Base-by-base conservation (phyloP, 441 rosid genomes). In the Gossypium lobatum region DNA sequence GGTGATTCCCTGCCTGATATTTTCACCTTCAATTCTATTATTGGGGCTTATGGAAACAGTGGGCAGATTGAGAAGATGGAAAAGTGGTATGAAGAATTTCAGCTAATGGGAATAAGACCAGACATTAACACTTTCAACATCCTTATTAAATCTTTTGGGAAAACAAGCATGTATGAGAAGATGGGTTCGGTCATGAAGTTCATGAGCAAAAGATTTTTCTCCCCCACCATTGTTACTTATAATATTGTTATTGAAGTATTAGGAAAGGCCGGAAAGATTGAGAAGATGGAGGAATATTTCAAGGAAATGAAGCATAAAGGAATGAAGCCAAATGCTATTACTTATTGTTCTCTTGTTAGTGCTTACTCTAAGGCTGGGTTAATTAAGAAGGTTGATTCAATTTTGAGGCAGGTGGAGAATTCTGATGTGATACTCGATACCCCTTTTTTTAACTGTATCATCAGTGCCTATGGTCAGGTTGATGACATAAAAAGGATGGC, bases 391-490 rank as follows among this genome's bases (percentile, higher is more conserved):
- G 88, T 90, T 70, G 95, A 89, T 80, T 90, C 95, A 1, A 79
- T 87, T 77, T 80, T 83, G 74, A 89, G 91, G 78, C 97, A 93
- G 28, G 88, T 89, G 54, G 89, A 84, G 85, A 91, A 90, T 82
- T 87, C 96, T 1, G 93, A 91, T 75, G 96, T 88, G 59, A 72
- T 78, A 64, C 78, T 90, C 21, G 98, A 93, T 86, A 88, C 97
- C 9, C 84, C 88, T 0, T 91, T 91, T 79, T 90, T 89, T 74
- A 93, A 93, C 67, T 87, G 96, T 74, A 78, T 88, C 74, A 89
- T 93, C 80, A 83, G 80, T 78, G 95, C 96, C 59, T 91, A 89
- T 60, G 92, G 95, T 63, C 79, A 76, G 78, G 92, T 81, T 53
- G 96, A 94, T 70, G 86, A 90, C 75, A 45, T 91, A 42, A 88